Conservation (phyloP, 2,329 filamentous ascomycete genomes). For the Xylariaceae sp. region DNA sequence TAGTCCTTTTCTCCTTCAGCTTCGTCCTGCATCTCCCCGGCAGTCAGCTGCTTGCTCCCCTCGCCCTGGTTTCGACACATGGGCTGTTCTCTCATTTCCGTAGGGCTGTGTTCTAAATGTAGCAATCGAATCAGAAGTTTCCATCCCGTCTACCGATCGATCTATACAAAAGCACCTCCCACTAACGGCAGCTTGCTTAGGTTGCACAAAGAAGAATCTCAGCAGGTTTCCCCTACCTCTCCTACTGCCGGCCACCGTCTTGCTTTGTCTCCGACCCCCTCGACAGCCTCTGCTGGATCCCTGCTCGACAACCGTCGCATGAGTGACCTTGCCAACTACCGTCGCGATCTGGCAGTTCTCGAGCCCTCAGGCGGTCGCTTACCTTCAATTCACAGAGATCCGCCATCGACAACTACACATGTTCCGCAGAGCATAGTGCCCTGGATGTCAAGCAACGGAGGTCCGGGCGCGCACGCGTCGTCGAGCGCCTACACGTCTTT, state of each 20-base stretch:
- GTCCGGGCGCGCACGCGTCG: slow-evolving; percentile 33
- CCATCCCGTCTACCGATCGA: neutral
- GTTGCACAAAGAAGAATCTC: slow-evolving; percentile 35
- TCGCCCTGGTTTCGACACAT: neutral
- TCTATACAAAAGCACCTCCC: slow-evolving; percentile 9
- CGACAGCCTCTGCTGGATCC: slow-evolving; percentile 42
- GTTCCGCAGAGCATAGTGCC: slow-evolving; percentile 51
- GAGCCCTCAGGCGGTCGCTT: slow-evolving; percentile 54
- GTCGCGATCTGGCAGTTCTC: slow-evolving; percentile 65
- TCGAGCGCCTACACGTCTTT: slow-evolving; percentile 52
- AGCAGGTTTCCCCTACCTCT: slow-evolving; percentile 48
- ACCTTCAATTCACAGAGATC: slow-evolving; percentile 55
- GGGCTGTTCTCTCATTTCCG: neutral
- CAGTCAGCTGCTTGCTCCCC: neutral
- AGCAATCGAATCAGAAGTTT: neutral
- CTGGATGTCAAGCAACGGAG: slow-evolving; percentile 48
- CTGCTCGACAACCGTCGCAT: slow-evolving; percentile 53
- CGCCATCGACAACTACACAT: slow-evolving; percentile 51
- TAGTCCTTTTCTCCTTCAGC: neutral
- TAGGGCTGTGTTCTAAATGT: neutral
- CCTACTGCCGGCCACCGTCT: slow-evolving; percentile 38
- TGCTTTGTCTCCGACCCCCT: slow-evolving; percentile 40
- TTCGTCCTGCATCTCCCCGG: neutral
- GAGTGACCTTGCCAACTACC: slow-evolving; percentile 63
- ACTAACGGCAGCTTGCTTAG: slow-evolving; percentile 33